These are phyloP conservation scores for Ephemerocybe angulata DNA, from an alignment of 768 basidiomycete species.

Conservation along the genomic window DNA sequence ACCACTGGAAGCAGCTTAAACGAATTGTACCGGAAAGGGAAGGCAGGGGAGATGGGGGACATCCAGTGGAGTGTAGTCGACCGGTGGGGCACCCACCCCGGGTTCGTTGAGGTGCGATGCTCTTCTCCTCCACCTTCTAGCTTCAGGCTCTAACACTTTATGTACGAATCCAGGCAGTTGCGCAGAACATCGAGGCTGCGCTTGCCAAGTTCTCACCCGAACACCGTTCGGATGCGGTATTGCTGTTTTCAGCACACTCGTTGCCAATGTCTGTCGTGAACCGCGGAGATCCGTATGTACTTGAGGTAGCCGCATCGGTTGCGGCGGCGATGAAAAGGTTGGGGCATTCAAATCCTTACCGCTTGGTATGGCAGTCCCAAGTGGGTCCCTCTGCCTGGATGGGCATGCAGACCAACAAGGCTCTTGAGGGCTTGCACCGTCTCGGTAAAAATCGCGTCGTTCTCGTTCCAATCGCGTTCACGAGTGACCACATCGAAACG, in stretches of 20 bases:
- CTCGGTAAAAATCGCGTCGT: slow-evolving; percentile 74
- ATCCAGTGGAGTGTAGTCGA: slow-evolving; percentile 98
- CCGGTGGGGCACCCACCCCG: slow-evolving; percentile 94
- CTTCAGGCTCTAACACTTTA: slow-evolving; percentile 8
- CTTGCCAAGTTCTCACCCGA: slow-evolving; percentile 74
- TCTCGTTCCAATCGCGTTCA: slow-evolving; percentile 95
- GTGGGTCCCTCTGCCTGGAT: slow-evolving; percentile 98
- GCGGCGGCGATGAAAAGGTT: slow-evolving; percentile 90
- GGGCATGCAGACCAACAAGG: slow-evolving; percentile 92
- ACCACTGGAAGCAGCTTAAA: slow-evolving; percentile 98
- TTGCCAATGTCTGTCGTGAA: slow-evolving; percentile 98
- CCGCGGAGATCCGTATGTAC: slow-evolving; percentile 95
- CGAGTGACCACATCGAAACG: slow-evolving; percentile 98
- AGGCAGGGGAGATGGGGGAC: slow-evolving; percentile 55
- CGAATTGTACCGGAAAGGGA: slow-evolving; percentile 73
- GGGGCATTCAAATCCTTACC: slow-evolving; percentile 76
- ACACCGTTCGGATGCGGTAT: slow-evolving; percentile 67
- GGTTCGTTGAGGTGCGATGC: slow-evolving; percentile 86
- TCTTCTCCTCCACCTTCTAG: slow-evolving; percentile 19
- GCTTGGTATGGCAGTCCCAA: slow-evolving; percentile 96
- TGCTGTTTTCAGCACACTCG: slow-evolving; percentile 97
- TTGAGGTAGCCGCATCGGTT: slow-evolving; percentile 93
- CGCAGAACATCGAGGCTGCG: slow-evolving; percentile 82
- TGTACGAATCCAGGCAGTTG: slow-evolving; percentile 62
- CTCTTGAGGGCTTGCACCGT: slow-evolving; percentile 81